Conservation (phyloP, 768 basidiomycete species). For the Rhodotorula sphaerocarpa region DNA sequence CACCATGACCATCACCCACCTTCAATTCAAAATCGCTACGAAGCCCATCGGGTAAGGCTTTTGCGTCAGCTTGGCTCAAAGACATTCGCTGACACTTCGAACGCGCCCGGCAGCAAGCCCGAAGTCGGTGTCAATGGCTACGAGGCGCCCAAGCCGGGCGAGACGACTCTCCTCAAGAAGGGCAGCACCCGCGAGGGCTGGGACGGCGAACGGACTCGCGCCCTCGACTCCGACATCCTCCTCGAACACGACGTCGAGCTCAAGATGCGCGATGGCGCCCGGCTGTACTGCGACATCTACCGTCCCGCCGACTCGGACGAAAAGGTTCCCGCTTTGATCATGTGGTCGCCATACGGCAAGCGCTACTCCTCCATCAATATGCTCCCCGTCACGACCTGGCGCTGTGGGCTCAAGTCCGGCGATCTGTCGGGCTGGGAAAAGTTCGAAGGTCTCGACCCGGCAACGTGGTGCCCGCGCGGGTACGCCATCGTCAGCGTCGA, state of each 20-base stretch:
- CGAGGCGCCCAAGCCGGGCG: neutral
- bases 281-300: conserved; percentile 19
- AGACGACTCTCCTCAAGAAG: conserved; percentile 1
- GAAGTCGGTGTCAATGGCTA: conserved; percentile 2
- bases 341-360: conserved; percentile 29
- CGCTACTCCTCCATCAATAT: conserved; percentile 18
- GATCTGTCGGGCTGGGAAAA: conserved; percentile 26
- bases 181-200: conserved; percentile 5
- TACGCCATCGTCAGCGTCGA: conserved; percentile 25
- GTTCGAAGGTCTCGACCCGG: conserved; percentile 29
- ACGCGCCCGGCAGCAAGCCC: neutral
- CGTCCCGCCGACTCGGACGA: conserved; percentile 16
- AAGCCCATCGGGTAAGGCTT: conserved; percentile 4
- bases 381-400: conserved; percentile 18
- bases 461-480: conserved; percentile 19
- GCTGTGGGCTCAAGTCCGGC: conserved; percentile 12
- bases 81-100: too few species aligned
- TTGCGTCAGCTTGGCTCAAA: too few species aligned
- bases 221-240: conserved; percentile 21
- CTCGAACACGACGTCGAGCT: conserved; percentile 23
- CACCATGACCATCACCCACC: neutral
- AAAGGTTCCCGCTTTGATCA: neutral
- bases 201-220: neutral
- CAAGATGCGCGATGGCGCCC: conserved; percentile 22
- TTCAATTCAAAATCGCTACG: neutral